A percentile compares a stretch with the other conserved stretches of the same genome.
Conservation (phyloP, 306 rosid genomes). For the Vachellia pachyceras region DNA sequence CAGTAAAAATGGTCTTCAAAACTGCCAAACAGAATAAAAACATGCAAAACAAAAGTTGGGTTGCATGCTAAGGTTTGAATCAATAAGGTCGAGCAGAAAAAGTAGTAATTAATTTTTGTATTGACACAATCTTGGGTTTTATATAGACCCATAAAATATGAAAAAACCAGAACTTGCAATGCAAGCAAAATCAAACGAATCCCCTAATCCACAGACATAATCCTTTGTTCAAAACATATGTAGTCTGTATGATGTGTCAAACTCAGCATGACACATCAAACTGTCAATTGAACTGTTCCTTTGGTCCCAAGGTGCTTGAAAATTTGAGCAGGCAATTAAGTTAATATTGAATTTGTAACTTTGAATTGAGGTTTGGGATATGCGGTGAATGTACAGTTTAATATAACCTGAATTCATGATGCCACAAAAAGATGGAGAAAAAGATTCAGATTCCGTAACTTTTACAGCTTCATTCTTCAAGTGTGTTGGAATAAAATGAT, state of each 20-base stretch:
- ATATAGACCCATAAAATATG: conserved; percentile 1
- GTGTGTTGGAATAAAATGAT: not conserved
- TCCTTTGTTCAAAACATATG: conserved; percentile 10
- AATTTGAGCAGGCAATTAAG: conserved; percentile 19
- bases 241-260: not conserved
- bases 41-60: not conserved
- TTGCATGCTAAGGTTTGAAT: not conserved
- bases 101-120: not conserved
- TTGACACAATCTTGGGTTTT: conserved; percentile 9
- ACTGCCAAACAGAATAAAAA: not conserved
- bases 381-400: not conserved
- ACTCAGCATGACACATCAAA: too few species aligned
- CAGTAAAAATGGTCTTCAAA: conserved; percentile 13
- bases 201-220: not conserved
- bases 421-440: conserved; percentile 18
- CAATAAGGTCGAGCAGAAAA: conserved; percentile 8
- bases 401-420: not conserved
- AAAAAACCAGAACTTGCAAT: conserved; percentile 23
- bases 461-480: not conserved
- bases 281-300: not conserved
- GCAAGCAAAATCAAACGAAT: not conserved
- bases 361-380: not conserved
- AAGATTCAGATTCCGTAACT: conserved; percentile 19
- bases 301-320: conserved; percentile 1
- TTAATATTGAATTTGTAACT: not conserved